These are phyloP conservation scores for Solanum okadae DNA, from an alignment of 257 asterid genomes.

Conservation along the genomic window DNA sequence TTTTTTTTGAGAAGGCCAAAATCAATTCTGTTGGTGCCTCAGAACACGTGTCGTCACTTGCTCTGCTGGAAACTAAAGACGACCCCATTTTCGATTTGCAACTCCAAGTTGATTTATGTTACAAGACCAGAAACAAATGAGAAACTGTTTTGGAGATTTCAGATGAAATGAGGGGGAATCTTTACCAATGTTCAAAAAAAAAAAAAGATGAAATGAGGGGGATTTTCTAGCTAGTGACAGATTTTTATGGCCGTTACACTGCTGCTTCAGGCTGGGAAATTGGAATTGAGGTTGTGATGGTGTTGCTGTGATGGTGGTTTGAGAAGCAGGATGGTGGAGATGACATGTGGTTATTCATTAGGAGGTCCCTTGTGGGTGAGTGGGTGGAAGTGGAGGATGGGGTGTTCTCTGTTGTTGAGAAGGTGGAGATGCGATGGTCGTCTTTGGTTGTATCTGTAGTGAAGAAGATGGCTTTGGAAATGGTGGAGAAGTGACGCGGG, in stretches of 20 bases:
- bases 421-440: background rate
- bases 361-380: background rate
- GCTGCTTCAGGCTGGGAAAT: background rate
- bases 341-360: background rate
- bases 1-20: background rate
- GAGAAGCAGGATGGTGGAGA: background rate
- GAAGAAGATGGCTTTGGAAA: background rate
- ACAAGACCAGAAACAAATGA: background rate
- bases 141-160: background rate
- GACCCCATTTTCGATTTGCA: background rate
- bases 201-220: background rate
- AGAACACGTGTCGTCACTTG: background rate
- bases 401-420: background rate
- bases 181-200: no score
- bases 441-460: background rate
- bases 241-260: background rate
- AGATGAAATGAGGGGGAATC: background rate
- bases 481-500: background rate
- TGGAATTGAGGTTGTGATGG: background rate
- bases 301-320: background rate
- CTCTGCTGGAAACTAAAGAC: background rate
- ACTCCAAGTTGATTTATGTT: background rate
- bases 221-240: background rate
- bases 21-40: background rate
- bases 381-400: background rate